These are phyloP conservation scores for Salvia hispanica DNA, from an alignment of 257 asterid species.

Conservation along the genomic window DNA sequence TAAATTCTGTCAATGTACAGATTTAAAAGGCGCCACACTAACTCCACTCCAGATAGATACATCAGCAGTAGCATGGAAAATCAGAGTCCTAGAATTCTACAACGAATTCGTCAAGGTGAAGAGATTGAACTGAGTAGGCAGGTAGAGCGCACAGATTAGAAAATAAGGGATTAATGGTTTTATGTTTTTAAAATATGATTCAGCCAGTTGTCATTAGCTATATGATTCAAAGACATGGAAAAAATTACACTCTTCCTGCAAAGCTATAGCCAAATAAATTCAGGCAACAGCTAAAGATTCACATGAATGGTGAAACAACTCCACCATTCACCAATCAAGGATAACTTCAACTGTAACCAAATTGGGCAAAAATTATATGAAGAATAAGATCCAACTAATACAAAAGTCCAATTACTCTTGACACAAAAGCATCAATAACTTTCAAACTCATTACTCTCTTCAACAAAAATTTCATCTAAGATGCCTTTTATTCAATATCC, in stretches of 20 bases:
- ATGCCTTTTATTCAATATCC: neutral
- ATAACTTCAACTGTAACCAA: neutral
- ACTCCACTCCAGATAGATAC: neutral
- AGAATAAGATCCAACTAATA: neutral
- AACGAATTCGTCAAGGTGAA: neutral
- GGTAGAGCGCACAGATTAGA: neutral
- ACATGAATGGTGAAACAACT: conserved; percentile 10
- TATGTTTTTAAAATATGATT: conserved; percentile 6
- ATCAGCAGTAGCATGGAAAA: conserved; percentile 1
- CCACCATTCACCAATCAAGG: neutral
- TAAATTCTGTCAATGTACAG: too few species aligned
- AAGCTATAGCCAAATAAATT: neutral
- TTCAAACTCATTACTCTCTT: neutral
- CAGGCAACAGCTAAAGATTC: neutral
- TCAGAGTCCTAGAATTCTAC: neutral
- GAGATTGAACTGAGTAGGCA: neutral
- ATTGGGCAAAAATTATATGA: neutral
- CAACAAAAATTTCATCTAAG: neutral
- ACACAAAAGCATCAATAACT: neutral
- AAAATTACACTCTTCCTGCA: too few species aligned
- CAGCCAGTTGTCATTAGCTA: neutral
- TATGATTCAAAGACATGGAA: too few species aligned
- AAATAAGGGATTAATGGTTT: neutral
- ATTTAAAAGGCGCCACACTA: too few species aligned
- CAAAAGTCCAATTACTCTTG: neutral